Conservation (phyloP, 140 eudicot genomes). For the Oenanthe javanica region DNA sequence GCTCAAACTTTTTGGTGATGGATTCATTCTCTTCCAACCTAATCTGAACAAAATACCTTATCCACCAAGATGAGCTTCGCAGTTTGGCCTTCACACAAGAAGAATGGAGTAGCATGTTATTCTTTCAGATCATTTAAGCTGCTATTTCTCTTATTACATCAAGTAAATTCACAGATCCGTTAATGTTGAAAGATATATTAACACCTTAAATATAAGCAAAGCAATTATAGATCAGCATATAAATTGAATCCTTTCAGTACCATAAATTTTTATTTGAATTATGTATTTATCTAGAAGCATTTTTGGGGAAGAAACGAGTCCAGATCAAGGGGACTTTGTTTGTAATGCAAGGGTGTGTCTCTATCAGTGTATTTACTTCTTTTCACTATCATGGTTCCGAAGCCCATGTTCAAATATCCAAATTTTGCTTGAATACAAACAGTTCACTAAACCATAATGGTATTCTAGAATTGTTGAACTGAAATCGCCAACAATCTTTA, state of each 20-base stretch:
- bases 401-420: background rate
- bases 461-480: too few relatives aligned
- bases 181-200: background rate
- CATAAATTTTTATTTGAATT: background rate
- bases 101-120: conserved; percentile 3
- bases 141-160: background rate
- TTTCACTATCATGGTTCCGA: background rate
- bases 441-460: background rate
- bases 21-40: conserved; percentile 38
- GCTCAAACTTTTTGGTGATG: conserved; percentile 62
- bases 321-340: conserved; percentile 1
- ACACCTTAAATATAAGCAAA: too few relatives aligned
- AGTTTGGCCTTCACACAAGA: conserved; percentile 52
- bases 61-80: conserved; percentile 88
- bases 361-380: background rate
- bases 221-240: too few relatives aligned
- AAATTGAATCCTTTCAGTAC: background rate
- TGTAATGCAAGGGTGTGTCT: background rate
- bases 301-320: background rate
- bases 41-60: conserved; percentile 39
- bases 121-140: background rate
- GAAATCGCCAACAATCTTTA: too few relatives aligned
- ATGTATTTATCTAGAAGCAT: background rate
- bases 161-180: background rate
- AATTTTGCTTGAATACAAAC: background rate